Base-by-base conservation (phyloP, 1,284 basidiomycete species). In the Cryptococcus sp. region DNA sequence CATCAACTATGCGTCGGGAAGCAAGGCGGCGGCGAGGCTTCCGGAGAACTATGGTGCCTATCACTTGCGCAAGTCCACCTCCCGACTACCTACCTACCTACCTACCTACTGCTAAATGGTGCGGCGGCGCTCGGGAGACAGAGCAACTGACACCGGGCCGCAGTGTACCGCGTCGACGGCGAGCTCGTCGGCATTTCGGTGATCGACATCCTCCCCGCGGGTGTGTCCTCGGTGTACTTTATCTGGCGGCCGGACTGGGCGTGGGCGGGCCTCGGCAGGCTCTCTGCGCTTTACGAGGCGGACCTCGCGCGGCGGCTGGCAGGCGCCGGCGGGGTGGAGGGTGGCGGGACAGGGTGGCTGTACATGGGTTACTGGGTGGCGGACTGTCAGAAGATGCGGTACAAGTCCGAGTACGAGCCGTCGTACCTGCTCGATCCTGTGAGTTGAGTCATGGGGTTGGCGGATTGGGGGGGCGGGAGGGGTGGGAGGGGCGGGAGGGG, bases 361-460 rank as follows among this genome's bases (percentile, higher is more conserved):
- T 94, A 94, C 71, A 88, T 96, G 86, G 92, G 93, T 3, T 96
- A 86, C 75, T 97, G 96, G 75, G 88, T 97, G 50, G 84, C 95
- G 64, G 85, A 87, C 0, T 98, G 94, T 67, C 84, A 80, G 53
- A 99, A 99, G 78, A 98, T 98, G 96, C 82, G 82, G 57, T 98
- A 98, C 79, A 99, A 99, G 75, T 92, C 86, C 23, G 89, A 95
- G 53, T 98, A 94, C 65, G 73, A 80, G 0, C 95, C 96, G 0
- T 93, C 91, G 4, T 90, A 84, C 68, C 81, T 99, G 7, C 84
- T 87, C 13, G 95, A 99, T 76, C 91, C 93, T 9, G 88, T 91
- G 63, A 67, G 82, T 69, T 33, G 28, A 33, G 28, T 33, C 28
- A 33, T 5, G n/a, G n/a, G n/a, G n/a, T n/a, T n/a, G n/a, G n/a